Evolutionary conservation across 1,284 basidiomycete species (phyloP).

Genomic region (Papiliotrema laurentii): DNA sequence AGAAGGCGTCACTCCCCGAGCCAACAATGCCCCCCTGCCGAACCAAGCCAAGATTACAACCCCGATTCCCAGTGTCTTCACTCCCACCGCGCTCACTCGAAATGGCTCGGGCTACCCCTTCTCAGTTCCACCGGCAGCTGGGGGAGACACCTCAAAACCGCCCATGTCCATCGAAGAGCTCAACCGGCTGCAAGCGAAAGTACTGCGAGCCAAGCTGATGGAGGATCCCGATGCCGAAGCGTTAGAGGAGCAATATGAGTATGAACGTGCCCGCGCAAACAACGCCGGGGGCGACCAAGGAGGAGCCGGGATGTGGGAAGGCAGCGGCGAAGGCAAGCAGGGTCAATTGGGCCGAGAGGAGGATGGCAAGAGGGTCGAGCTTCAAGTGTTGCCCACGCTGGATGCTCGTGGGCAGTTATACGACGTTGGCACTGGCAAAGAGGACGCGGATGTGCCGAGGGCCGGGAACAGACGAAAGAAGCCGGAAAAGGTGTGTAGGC

Average conservation of each 20-base stretch:
- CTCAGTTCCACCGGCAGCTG: conserved; percentile 2
- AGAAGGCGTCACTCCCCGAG: conserved; percentile 16
- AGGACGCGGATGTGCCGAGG: conserved; percentile 40
- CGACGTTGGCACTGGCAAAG: conserved; percentile 68
- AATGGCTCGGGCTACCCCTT: conserved; percentile 25
- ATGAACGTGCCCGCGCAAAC: conserved; percentile 53
- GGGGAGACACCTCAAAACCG: conserved; percentile 24
- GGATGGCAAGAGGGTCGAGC: conserved; percentile 45
- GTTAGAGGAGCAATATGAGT: conserved; percentile 80
- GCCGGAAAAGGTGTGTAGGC: conserved; percentile 59
- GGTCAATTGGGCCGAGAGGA: conserved; percentile 33
- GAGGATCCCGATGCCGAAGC: conserved; percentile 63
- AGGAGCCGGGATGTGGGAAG: conserved; percentile 48
- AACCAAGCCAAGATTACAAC: conserved; percentile 50
- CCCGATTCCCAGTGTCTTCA: conserved; percentile 83
- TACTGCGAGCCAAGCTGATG: conserved; percentile 84
- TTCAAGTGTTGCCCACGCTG: conserved; percentile 85
- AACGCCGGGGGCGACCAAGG: conserved; percentile 33
- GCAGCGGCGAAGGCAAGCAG: conserved; percentile 18
- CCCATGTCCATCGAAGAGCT: conserved; percentile 57
- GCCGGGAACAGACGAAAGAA: conserved; percentile 73
- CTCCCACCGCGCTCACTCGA: conserved; percentile 55
- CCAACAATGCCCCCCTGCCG: conserved; percentile 4
- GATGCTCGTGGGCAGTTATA: conserved; percentile 83
- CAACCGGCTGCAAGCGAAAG: conserved; percentile 89